Conservation (phyloP, 2,329 filamentous ascomycete genomes). For the Trichophyton mentagrophytes region DNA sequence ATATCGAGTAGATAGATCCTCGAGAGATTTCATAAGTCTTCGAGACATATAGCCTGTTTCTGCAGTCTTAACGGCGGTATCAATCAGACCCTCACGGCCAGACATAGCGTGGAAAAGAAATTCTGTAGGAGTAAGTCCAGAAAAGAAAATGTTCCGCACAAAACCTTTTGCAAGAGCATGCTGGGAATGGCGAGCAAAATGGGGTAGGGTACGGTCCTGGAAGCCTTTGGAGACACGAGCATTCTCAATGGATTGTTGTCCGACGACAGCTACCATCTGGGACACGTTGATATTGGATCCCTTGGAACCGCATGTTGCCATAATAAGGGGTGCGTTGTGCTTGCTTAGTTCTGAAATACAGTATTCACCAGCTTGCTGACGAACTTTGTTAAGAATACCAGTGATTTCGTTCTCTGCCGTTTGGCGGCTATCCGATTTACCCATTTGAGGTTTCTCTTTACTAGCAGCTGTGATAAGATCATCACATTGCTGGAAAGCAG, state of each 20-base stretch:
- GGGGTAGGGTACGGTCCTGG: conserved; percentile 84
- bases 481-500: conserved; percentile 70
- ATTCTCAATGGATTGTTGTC: conserved; percentile 93
- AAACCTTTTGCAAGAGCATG: conserved; percentile 95
- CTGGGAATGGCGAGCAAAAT: conserved; percentile 86
- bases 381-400: conserved; percentile 80
- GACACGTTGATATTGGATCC: conserved; percentile 96
- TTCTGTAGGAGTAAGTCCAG: conserved; percentile 75
- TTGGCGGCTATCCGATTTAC: conserved; percentile 76
- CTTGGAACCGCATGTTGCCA: conserved; percentile 96
- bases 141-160: conserved; percentile 94
- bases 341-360: conserved; percentile 83
- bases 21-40: conserved; percentile 91
- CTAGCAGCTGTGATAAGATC: conserved; percentile 72
- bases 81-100: conserved; percentile 93
- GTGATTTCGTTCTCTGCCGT: conserved; percentile 86
- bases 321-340: conserved; percentile 85
- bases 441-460: conserved; percentile 67
- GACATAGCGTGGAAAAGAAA: conserved; percentile 98
- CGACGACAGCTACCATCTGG: conserved; percentile 95
- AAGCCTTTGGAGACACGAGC: conserved; percentile 91
- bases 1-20: conserved; percentile 86
- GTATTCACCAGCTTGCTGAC: conserved; percentile 77
- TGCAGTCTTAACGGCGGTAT: conserved; percentile 97
- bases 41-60: conserved; percentile 99